Conservation (phyloP, 495 filamentous ascomycete genomes). For the Copromyces sp. region DNA sequence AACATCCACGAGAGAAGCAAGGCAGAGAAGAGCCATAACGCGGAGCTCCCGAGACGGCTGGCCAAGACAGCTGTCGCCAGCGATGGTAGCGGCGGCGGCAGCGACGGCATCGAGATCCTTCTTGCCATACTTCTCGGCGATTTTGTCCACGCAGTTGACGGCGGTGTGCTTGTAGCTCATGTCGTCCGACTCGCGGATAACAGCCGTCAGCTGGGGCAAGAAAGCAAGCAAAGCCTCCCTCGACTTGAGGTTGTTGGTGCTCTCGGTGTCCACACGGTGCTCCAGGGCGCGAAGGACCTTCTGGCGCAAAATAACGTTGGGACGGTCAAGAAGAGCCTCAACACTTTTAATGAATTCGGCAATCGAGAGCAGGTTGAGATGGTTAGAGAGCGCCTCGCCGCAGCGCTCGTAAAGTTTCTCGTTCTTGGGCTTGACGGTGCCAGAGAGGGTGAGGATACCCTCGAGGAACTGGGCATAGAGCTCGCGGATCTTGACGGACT, state of each 20-base stretch:
- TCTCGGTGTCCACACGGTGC: conserved; percentile 57
- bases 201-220: conserved; percentile 60
- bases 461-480: conserved; percentile 65
- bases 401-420: conserved; percentile 48
- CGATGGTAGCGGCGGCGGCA: conserved; percentile 63
- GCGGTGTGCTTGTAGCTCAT: conserved; percentile 68
- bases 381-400: conserved; percentile 57
- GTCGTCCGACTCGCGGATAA: conserved; percentile 61
- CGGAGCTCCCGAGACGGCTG: conserved; percentile 61
- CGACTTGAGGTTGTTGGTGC: conserved; percentile 52
- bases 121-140: conserved; percentile 86
- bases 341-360: conserved; percentile 78
- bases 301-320: conserved; percentile 59
- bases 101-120: conserved; percentile 57
- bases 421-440: conserved; percentile 49
- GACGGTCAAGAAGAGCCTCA: conserved; percentile 61
- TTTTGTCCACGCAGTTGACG: conserved; percentile 77
- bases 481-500: conserved; percentile 49
- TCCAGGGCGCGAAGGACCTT: conserved; percentile 74
- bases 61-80: conserved; percentile 64
- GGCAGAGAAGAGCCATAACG: conserved; percentile 72
- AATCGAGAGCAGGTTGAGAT: conserved; percentile 71
- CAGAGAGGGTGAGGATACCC: conserved; percentile 50
- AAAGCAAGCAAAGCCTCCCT: conserved; percentile 64
- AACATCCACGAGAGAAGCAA: conserved; percentile 80